Evolutionary conservation across 2,329 filamentous ascomycete species (phyloP).

Genomic region (Dactylellina haptotyla): DNA sequence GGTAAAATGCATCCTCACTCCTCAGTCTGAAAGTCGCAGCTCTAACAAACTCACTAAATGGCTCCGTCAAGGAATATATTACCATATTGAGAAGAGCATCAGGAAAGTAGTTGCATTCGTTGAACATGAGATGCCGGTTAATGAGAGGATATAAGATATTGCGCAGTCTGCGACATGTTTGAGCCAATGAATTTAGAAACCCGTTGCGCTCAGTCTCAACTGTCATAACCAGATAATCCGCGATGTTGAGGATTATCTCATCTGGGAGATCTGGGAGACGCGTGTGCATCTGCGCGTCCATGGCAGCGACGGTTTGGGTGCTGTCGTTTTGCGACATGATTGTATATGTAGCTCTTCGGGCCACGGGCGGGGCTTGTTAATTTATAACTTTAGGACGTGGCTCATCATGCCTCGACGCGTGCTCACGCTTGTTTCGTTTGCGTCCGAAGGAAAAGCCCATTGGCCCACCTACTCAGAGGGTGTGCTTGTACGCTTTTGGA

Average conservation of each 20-base stretch:
- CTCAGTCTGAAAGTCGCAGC: conserved; percentile 27
- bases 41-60: conserved; percentile 24
- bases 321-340: background rate
- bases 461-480: too few species aligned
- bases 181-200: conserved; percentile 14
- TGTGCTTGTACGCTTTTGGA: too few species aligned
- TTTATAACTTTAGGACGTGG: too few species aligned
- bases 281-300: background rate
- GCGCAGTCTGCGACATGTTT: conserved; percentile 28
- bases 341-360: background rate
- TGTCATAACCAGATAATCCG: background rate
- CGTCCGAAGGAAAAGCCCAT: too few species aligned
- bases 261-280: conserved; percentile 21
- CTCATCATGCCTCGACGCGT: too few species aligned
- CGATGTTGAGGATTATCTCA: conserved; percentile 24
- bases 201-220: background rate
- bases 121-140: conserved; percentile 26
- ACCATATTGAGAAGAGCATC: conserved; percentile 21
- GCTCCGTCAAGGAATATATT: conserved; percentile 24
- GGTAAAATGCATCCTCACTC: conserved; percentile 14
- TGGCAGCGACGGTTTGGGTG: too few species aligned
- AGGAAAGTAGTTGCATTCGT: conserved; percentile 29
- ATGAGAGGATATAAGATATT: conserved; percentile 21
- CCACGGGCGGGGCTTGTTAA: too few species aligned
- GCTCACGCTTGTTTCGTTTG: too few species aligned